Base-by-base conservation (phyloP, 2,329 filamentous ascomycete genomes). In the Neonectria magnoliae region DNA sequence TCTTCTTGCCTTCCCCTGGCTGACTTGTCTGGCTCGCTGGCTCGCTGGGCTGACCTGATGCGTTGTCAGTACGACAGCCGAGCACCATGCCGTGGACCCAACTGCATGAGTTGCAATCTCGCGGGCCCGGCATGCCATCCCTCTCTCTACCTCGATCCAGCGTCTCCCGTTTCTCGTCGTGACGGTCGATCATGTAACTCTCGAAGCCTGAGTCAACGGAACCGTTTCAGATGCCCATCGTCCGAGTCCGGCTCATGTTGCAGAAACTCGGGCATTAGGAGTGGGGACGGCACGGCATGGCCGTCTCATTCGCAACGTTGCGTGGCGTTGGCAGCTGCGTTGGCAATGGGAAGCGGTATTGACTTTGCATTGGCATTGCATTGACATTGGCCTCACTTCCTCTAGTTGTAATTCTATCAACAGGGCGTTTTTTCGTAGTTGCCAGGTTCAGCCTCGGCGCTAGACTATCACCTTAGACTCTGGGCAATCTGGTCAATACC, bases 31-130 rank as follows among this genome's bases (percentile, higher is more conserved):
- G 60, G 45, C 36, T 51, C n/a, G 50, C 29, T 42, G 16, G 60
- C 57, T 56, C 22, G 36, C 36, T 38, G 52, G 45, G 41, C 38
- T 50, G 50, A 38, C 41, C 56, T 53, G 69, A 73, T 73, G 71
- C 65, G 71, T 68, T 73, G 71, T 73, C 71, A 71, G 71, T 72
- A 65, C 65, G 48, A 73, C 69, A 57, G 60, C 45, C 33, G 20
- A 55, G 55, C 53, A 51, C 59, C 57, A 72, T 73, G 70, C 60
- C 68, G 70, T 70, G 71, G 71, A 67, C 64, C 71, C 68, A 73
- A 52, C 60, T 71, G 70, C 71, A 73, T 73, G 59, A 68, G 62
- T 60, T 56, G 63, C 62, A 73, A 72, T 73, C 61, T 71, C 65
- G 68, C 55, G 60, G 64, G 50, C 11, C 55, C 36, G 29, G 42